Base-by-base conservation (phyloP, 495 filamentous ascomycete species). In the Penicillium flavigenum region DNA sequence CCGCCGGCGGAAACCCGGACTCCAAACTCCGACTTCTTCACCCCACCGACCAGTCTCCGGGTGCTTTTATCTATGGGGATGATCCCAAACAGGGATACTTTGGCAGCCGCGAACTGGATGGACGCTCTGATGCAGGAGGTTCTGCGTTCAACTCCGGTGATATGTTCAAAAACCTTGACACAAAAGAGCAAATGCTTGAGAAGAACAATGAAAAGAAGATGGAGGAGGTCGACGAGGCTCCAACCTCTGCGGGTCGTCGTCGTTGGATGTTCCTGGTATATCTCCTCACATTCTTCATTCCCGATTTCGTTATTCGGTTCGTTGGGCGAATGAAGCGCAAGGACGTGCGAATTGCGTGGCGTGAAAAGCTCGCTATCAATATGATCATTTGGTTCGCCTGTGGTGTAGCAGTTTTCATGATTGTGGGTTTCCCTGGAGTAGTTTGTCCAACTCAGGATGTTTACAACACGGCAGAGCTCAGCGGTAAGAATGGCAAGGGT, bases 351-450 rank as follows among this genome's bases (percentile, higher is more conserved):
- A 79, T 86, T 60, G 94, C 94, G 3, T 98, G 94, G 94, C 83
- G 94, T 58, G 94, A 98, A 69, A 98, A 98, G 79, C 72, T 98
- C 54, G 94, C 94, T 34, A 99, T 99, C 81, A 99, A 99, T 78
- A 73, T 98, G 61, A 83, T 98, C 72, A 99, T 99, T 67, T 99
- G 94, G 94, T 81, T 93, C 58, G 80, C 79, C 64, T 98, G 94
- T 72, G 76, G 75, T 46, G 76, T 89, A 61, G 84, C 89, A 3
- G 80, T 88, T 45, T 99, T 98, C 80, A 90, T 99, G 80, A 85
- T 88, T 67, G 86, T 97, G 54, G 81, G 84, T 63, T 95, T 98
- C 71, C 94, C 94, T 17, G 74, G 79, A 60, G 76, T 98, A 54
- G 88, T 99, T 65, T 99, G 94, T 75, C 94, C 94, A 1, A 92